Percentiles rank a stretch among this genome's conserved stretches.
Evolutionary conservation across 345 rosid genomes (phyloP).

Genomic region (Boechera retrofracta): DNA sequence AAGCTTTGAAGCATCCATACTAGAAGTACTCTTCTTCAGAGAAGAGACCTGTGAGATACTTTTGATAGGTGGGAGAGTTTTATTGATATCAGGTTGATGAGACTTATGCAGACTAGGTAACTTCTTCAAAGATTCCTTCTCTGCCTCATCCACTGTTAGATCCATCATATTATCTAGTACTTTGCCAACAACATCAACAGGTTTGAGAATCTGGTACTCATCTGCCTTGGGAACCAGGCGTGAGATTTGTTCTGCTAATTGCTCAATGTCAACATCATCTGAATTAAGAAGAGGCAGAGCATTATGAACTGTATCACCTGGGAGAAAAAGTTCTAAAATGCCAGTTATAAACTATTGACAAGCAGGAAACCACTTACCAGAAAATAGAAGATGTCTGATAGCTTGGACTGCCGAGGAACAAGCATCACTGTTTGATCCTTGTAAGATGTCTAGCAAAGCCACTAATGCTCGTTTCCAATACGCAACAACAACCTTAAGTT

Average conservation of each 20-base stretch:
- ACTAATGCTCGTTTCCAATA: constrained; percentile 84
- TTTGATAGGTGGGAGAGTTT: constrained; percentile 46
- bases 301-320: constrained; percentile 7
- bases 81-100: constrained; percentile 44
- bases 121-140: constrained; percentile 46
- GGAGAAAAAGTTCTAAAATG: constrained; percentile 18
- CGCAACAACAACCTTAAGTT: constrained; percentile 75
- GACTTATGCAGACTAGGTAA: constrained; percentile 49
- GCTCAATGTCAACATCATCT: constrained; percentile 70
- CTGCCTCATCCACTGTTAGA: constrained; percentile 47
- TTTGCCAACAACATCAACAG: constrained; percentile 36
- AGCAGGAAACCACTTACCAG: constrained; percentile 58
- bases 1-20: constrained; percentile 47
- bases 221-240: constrained; percentile 53
- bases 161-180: constrained; percentile 37
- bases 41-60: constrained; percentile 45
- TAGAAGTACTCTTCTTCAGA: constrained; percentile 46
- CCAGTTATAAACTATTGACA: constrained; percentile 21
- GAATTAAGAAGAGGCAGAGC: constrained; percentile 38
- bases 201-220: constrained; percentile 48
- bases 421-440: constrained; percentile 51
- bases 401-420: constrained; percentile 50
- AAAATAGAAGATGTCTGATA: constrained; percentile 65
- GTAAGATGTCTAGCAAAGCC: constrained; percentile 61
- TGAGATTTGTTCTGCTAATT: constrained; percentile 66